phyloP scores from a whole-genome alignment of 805 yeast genomes.

The Brettanomyces anomalus region DNA sequence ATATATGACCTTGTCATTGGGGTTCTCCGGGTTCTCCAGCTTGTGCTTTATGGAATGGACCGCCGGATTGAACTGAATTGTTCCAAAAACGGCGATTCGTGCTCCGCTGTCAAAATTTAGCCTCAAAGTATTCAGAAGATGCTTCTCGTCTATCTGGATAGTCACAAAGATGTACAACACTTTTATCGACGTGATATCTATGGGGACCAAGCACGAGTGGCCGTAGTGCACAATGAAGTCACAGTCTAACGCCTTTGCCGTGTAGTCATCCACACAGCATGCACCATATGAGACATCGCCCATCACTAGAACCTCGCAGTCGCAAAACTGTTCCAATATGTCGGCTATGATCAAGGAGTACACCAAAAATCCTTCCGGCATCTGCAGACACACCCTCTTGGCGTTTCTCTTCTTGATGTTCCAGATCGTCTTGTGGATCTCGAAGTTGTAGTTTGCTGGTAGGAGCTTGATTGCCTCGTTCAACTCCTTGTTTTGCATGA shows the following conservation, averaged over 20 bases:
- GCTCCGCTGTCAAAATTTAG: constrained; percentile 58
- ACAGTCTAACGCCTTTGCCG: constrained; percentile 88
- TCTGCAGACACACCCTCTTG: constrained; percentile 82
- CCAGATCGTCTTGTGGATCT: constrained; percentile 93
- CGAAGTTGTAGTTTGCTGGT: constrained; percentile 92
- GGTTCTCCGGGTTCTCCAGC: constrained; percentile 31
- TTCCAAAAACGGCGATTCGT: constrained; percentile 79
- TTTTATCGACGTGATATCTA: constrained; percentile 83
- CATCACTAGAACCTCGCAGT: constrained; percentile 85
- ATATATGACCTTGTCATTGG: constrained; percentile 37
- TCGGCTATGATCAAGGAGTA: constrained; percentile 87
- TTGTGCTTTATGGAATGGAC: constrained; percentile 68
- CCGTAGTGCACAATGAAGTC: constrained; percentile 96
- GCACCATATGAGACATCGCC: constrained; percentile 99
- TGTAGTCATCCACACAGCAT: constrained; percentile 93
- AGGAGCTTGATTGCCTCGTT: constrained; percentile 73
- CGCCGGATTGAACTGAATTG: constrained; percentile 95
- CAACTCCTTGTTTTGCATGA: constrained; percentile 69
- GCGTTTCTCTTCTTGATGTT: constrained; percentile 70
- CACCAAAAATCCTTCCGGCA: constrained; percentile 94
- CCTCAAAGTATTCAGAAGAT: constrained; percentile 66
- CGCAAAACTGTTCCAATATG: constrained; percentile 84
- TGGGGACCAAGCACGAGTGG: constrained; percentile 93
- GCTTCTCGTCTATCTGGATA: constrained; percentile 77
- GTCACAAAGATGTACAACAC: constrained; percentile 95